Percentiles rank a stretch among this genome's conserved stretches.
Evolutionary conservation across 2,329 filamentous ascomycete genomes (phyloP).

Genomic region (Hypoxylon sp.): DNA sequence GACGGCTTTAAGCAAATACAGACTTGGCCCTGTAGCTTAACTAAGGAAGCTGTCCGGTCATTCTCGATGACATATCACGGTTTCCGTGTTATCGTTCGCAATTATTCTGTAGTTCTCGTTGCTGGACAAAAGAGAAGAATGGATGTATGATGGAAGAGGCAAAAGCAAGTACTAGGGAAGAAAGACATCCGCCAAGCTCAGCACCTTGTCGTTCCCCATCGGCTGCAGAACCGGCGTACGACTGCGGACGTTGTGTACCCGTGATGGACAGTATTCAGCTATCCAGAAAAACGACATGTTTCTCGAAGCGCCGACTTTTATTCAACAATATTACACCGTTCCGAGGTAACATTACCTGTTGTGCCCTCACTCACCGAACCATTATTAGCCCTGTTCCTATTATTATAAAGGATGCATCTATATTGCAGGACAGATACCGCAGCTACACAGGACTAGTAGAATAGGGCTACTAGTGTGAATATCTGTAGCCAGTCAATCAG

Average conservation of each 20-base stretch:
- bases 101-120: background rate
- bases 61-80: background rate
- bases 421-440: background rate
- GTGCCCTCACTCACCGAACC: background rate
- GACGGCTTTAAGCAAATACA: background rate
- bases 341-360: background rate
- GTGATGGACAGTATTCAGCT: background rate
- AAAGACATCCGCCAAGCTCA: background rate
- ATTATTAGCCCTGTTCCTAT: background rate
- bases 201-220: background rate
- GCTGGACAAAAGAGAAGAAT: background rate
- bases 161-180: background rate
- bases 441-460: background rate
- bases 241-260: background rate
- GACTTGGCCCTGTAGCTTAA: conserved; percentile 3
- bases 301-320: background rate
- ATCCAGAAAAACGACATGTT: background rate
- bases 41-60: conserved; percentile 1
- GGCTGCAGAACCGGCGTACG: background rate
- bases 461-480: background rate
- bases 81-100: background rate
- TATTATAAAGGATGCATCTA: background rate
- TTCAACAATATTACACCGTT: background rate
- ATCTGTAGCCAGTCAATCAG: conserved; percentile 1
- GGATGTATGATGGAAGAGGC: background rate